These are phyloP conservation scores for Lachnellula subtilissima DNA, from an alignment of 2,329 filamentous ascomycete species.

Conservation along the genomic window DNA sequence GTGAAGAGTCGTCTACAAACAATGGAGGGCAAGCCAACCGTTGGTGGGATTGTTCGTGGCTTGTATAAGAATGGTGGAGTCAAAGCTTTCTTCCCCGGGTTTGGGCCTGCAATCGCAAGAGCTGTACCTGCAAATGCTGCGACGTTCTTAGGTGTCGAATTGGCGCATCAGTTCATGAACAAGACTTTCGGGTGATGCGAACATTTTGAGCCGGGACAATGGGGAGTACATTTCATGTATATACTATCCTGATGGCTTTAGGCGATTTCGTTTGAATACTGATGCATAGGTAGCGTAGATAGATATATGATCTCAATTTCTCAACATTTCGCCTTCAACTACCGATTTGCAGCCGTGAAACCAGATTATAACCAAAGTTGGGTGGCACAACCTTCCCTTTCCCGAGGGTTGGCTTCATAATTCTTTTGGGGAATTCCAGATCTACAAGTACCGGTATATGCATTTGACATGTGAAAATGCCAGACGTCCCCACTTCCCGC, in stretches of 20 bases:
- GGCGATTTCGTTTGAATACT: not conserved
- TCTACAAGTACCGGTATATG: too few species aligned
- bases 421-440: too few species aligned
- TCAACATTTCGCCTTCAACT: not conserved
- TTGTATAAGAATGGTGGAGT: conserved; percentile 80
- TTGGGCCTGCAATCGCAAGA: conserved; percentile 85
- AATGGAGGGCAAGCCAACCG: conserved; percentile 75
- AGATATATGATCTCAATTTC: not conserved
- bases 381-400: too few species aligned
- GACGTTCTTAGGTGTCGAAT: conserved; percentile 82
- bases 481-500: too few species aligned
- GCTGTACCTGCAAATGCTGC: conserved; percentile 96
- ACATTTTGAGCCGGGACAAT: not conserved
- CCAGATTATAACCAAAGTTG: too few species aligned
- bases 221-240: not conserved
- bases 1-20: conserved; percentile 94
- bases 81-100: conserved; percentile 95
- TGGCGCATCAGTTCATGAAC: conserved; percentile 78
- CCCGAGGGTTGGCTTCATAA: too few species aligned
- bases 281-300: not conserved
- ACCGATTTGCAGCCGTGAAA: not conserved
- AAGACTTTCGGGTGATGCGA: conserved; percentile 56
- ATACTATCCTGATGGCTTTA: not conserved
- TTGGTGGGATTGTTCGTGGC: conserved; percentile 72
- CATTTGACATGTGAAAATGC: too few species aligned